These are phyloP conservation scores for Carex kokanica DNA, from an alignment of 176 grass and related monocot species.

Conservation along the genomic window DNA sequence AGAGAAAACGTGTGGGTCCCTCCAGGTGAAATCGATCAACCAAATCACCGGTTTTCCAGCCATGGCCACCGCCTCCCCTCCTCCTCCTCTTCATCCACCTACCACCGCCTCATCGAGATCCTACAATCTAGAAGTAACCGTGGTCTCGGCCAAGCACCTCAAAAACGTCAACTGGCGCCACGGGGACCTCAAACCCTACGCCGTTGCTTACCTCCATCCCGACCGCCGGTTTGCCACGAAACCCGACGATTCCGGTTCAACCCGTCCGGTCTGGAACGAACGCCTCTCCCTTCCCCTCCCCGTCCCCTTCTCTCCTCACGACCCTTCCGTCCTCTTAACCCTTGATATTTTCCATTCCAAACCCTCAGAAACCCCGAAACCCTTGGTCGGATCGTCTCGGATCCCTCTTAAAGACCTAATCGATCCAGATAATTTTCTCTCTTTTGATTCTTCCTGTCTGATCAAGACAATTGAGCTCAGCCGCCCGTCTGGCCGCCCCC, in stretches of 20 bases:
- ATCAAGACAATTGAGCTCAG: slow-evolving; percentile 65
- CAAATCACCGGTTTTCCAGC: not conserved
- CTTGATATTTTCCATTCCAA: slow-evolving; percentile 92
- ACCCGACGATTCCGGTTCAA: slow-evolving; percentile 71
- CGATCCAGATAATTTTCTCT: slow-evolving; percentile 28
- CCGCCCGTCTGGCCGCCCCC: slow-evolving; percentile 80
- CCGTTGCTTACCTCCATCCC: slow-evolving; percentile 70
- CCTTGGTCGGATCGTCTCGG: slow-evolving; percentile 72
- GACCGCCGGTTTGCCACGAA: slow-evolving; percentile 66
- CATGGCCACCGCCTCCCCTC: slow-evolving; percentile 44
- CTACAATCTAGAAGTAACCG: slow-evolving; percentile 73
- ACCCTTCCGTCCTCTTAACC: slow-evolving; percentile 65
- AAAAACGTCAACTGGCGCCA: slow-evolving; percentile 98
- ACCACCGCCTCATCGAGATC: slow-evolving; percentile 27
- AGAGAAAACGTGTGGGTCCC: not conserved
- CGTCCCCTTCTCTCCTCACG: slow-evolving; percentile 49
- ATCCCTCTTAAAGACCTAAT: slow-evolving; percentile 64
- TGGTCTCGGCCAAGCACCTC: slow-evolving; percentile 81
- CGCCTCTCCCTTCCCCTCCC: slow-evolving; percentile 61
- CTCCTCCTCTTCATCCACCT: slow-evolving; percentile 25
- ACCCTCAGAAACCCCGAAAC: slow-evolving; percentile 89
- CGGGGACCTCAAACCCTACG: slow-evolving; percentile 86
- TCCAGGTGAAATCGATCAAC: not conserved
- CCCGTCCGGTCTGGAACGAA: slow-evolving; percentile 88
- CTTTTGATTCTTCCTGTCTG: slow-evolving; percentile 22